phyloP scores from a whole-genome alignment of 495 filamentous ascomycete genomes.

The Aspergillus biplanus region DNA sequence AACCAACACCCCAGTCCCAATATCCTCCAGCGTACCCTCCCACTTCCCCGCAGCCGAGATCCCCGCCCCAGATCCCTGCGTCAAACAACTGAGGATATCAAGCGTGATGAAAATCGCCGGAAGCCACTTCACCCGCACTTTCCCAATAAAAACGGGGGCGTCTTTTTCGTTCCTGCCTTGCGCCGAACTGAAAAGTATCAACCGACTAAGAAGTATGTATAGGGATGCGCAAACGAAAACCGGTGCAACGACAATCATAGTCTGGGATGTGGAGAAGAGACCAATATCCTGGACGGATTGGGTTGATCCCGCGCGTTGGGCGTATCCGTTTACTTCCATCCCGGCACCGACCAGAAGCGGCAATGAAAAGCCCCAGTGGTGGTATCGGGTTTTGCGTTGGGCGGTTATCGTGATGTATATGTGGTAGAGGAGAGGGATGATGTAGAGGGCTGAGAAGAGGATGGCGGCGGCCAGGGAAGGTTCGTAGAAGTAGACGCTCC shows the following conservation, averaged over 20 bases:
- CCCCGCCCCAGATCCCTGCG: conserved; percentile 36
- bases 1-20: conserved; percentile 32
- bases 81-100: conserved; percentile 38
- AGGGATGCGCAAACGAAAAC: conserved; percentile 38
- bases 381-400: conserved; percentile 8
- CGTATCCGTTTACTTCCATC: conserved; percentile 29
- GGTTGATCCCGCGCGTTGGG: conserved; percentile 20
- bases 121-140: conserved; percentile 26
- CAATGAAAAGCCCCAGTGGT: conserved; percentile 24
- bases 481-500: conserved; percentile 16
- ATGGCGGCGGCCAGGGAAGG: conserved; percentile 13
- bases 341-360: conserved; percentile 26
- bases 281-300: conserved; percentile 20
- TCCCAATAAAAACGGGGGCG: conserved; percentile 18
- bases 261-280: conserved; percentile 31
- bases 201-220: conserved; percentile 36
- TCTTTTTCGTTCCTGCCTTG: background rate
- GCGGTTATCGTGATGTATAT: conserved; percentile 4
- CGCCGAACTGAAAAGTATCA: conserved; percentile 20
- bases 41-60: conserved; percentile 39
- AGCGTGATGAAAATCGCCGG: conserved; percentile 37
- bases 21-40: conserved; percentile 27
- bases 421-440: conserved; percentile 11
- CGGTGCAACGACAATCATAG: conserved; percentile 37
- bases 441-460: conserved; percentile 6